phyloP scores from a whole-genome alignment of 2,329 filamentous ascomycete species.

The Ceratocystis harringtonii region DNA sequence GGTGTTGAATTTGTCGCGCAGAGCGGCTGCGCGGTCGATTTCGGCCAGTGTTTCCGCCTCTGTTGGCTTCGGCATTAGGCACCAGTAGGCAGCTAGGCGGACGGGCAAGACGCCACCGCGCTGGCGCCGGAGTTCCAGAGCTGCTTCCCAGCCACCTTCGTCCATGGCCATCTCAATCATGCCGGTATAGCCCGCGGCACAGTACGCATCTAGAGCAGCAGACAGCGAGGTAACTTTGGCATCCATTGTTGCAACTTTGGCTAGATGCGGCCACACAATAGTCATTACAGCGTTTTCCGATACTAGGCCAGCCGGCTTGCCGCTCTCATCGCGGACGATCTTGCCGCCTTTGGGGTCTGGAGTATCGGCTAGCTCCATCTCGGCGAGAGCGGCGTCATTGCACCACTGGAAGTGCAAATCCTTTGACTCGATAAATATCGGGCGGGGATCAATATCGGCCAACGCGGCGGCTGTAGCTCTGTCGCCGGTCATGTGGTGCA shows the following conservation, averaged over 20 bases:
- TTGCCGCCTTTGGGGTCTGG: constrained; percentile 36
- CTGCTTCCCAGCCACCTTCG: constrained; percentile 37
- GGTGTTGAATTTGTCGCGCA: constrained; percentile 26
- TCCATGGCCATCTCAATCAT: constrained; percentile 49
- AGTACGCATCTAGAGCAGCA: constrained; percentile 36
- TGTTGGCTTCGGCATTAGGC: constrained; percentile 34
- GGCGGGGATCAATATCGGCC: constrained; percentile 38
- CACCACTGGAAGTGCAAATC: constrained; percentile 44
- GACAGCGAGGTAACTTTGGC: constrained; percentile 35
- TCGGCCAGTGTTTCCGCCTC: constrained; percentile 31
- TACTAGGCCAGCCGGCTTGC: constrained; percentile 35
- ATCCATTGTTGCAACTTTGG: constrained; percentile 31
- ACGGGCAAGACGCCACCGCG: constrained; percentile 26
- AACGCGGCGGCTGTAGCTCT: constrained; percentile 31
- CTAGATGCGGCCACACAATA: constrained; percentile 41
- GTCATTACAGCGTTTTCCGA: constrained; percentile 37
- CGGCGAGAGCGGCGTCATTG: constrained; percentile 34
- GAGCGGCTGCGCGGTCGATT: constrained; percentile 34
- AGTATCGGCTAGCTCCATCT: constrained; percentile 32
- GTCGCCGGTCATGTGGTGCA: constrained; percentile 34
- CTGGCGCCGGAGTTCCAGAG: constrained; percentile 31
- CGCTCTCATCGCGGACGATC: constrained; percentile 35
- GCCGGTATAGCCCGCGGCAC: constrained; percentile 38
- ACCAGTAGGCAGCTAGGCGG: constrained; percentile 41
- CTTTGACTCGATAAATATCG: constrained; percentile 42